Conservation (phyloP, 2,329 filamentous ascomycete species). For the Davidsoniella virescens region DNA sequence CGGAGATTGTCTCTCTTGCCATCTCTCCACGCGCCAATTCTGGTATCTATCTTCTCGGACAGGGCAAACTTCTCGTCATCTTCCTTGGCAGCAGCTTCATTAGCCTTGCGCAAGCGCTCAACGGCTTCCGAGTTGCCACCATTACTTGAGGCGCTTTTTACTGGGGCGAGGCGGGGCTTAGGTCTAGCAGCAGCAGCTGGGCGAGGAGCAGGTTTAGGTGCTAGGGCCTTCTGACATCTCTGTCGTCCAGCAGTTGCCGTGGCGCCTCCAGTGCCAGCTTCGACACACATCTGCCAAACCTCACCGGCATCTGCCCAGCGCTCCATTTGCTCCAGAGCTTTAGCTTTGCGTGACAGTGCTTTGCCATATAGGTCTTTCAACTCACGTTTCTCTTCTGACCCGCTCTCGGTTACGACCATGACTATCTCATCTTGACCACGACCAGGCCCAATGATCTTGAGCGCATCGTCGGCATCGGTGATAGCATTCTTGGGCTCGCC, state of each 20-base stretch:
- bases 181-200: conserved; percentile 19
- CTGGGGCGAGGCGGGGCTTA: conserved; percentile 12
- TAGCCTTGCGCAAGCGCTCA: conserved; percentile 63
- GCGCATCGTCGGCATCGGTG: conserved; percentile 63
- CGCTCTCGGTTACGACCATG: conserved; percentile 39
- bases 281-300: conserved; percentile 70
- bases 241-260: conserved; percentile 74
- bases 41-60: conserved; percentile 68
- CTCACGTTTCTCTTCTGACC: conserved; percentile 51
- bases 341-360: conserved; percentile 83
- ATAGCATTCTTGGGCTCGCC: conserved; percentile 83
- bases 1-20: conserved; percentile 88
- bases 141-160: conserved; percentile 14
- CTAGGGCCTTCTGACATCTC: conserved; percentile 74
- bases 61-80: conserved; percentile 91
- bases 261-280: conserved; percentile 70
- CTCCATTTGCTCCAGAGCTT: conserved; percentile 90
- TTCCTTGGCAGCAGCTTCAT: conserved; percentile 66
- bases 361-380: conserved; percentile 93
- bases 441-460: conserved; percentile 62
- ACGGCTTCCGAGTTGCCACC: conserved; percentile 55
- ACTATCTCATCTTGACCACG: conserved; percentile 71
- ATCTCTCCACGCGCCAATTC: conserved; percentile 65
- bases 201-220: conserved; percentile 40
- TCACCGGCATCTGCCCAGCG: conserved; percentile 71